Evolutionary conservation across 2,329 filamentous ascomycete species (phyloP).

Genomic region (Ilyonectria mors-panacis): DNA sequence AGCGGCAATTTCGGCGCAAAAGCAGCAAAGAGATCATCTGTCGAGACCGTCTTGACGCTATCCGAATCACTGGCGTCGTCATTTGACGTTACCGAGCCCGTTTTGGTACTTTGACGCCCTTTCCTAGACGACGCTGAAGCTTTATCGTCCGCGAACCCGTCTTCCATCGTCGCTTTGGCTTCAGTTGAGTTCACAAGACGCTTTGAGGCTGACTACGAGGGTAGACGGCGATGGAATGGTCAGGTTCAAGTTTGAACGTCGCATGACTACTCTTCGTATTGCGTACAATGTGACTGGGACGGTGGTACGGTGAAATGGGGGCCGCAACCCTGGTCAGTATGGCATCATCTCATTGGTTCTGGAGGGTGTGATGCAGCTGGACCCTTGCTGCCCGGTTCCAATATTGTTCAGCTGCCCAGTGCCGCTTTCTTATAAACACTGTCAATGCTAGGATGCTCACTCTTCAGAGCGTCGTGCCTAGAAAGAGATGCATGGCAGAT

Average conservation of each 20-base stretch:
- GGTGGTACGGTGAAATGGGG: too few species aligned
- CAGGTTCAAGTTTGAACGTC: background rate
- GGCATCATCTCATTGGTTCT: background rate
- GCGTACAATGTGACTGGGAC: too few species aligned
- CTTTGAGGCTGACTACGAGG: background rate
- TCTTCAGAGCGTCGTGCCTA: background rate
- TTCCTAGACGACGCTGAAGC: background rate
- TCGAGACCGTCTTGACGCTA: background rate
- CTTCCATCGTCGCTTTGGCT: background rate
- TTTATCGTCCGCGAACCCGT: background rate
- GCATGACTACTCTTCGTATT: background rate
- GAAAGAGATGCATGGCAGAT: background rate
- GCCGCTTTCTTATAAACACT: background rate
- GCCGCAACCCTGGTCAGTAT: background rate
- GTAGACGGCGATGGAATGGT: background rate
- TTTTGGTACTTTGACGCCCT: background rate
- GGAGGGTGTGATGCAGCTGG: background rate
- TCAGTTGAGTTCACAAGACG: background rate
- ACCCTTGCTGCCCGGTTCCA: background rate
- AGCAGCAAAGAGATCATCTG: background rate
- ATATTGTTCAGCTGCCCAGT: background rate
- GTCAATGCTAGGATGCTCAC: background rate
- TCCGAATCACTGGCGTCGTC: background rate
- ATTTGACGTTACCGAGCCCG: background rate
- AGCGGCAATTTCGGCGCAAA: background rate